A percentile compares a stretch with the other conserved stretches of the same genome.
These are phyloP conservation scores for Mycena maculata DNA, from an alignment of 768 basidiomycete species.

Conservation along the genomic window DNA sequence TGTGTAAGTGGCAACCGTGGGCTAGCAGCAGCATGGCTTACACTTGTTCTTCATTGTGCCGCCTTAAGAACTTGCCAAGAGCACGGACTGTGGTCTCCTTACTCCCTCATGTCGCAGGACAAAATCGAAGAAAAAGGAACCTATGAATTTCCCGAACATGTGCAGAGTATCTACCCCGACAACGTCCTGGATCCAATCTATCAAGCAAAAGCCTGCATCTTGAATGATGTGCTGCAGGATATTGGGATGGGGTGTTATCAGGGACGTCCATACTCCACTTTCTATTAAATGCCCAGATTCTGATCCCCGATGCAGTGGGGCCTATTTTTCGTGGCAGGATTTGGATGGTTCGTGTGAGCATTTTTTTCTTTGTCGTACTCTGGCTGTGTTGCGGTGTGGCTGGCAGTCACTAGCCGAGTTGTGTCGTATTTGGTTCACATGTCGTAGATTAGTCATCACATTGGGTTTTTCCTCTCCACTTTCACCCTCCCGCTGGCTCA, in stretches of 20 bases:
- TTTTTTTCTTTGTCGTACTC: neutral
- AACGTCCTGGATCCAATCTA: slow-evolving; percentile 55
- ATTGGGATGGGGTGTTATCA: slow-evolving; percentile 71
- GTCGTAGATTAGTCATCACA: too few species aligned
- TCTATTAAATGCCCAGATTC: neutral
- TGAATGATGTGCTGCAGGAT: slow-evolving; percentile 61
- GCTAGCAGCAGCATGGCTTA: too few species aligned
- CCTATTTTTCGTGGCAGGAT: slow-evolving; percentile 52
- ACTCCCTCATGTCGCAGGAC: neutral
- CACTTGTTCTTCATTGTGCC: too few species aligned
- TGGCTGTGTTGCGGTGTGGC: neutral
- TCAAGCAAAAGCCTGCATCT: slow-evolving; percentile 58
- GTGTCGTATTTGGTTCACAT: too few species aligned
- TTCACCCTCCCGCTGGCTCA: too few species aligned
- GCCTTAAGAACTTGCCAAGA: too few species aligned
- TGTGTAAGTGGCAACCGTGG: too few species aligned
- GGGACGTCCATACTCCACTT: slow-evolving; percentile 40
- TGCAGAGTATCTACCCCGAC: neutral
- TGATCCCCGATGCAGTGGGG: slow-evolving; percentile 43
- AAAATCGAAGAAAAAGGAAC: neutral
- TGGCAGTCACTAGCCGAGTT: too few species aligned
- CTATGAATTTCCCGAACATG: neutral
- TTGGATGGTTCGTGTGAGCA: slow-evolving; percentile 56
- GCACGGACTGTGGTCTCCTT: too few species aligned
- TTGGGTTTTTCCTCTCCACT: too few species aligned